Base-by-base conservation (phyloP, 352 stramenopile genomes). In the Pythium dissotocum region DNA sequence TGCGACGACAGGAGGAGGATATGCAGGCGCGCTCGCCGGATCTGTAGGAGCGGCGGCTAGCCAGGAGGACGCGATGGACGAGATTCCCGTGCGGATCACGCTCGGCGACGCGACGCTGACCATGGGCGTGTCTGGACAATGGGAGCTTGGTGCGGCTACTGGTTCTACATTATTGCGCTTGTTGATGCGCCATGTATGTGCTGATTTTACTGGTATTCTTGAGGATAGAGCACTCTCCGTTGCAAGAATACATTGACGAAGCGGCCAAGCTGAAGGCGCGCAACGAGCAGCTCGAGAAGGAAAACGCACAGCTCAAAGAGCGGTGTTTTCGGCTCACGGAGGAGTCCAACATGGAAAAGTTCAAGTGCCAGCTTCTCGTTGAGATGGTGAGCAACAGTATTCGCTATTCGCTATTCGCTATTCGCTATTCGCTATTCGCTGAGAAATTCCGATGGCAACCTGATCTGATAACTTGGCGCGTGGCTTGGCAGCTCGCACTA, bases 291-390 rank as follows among this genome's bases (percentile, higher is more conserved):
- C 68, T 96, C 0, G 80, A 92, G 52, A 70, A 63, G 9, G 88
- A 94, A 62, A 93, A 94, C 62, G 61, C 68, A 0, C 68, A 83
- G 51, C 74, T 96, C 32, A 70, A 71, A 38, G 83, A 92, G 28
- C 82, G 79, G 24, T 89, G 76, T 35, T 36, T 65, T 7, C 85
- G 88, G 16, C 75, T 94, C 63, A 83, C 73, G 2, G 85, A 94
- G 51, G 88, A 94, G 52, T 89, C 78, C 48, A 94, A 94, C 64
- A 92, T 96, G 82, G 85, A 93, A 52, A 93, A 94, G 60, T 96
- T 96, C 66, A 96, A 93, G 67, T 93, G 86, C 60, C 85, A 94
- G 61, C 71, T 96, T 33, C 82, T 96, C 58, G 76, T 96, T 8
- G 88, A 96, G 62, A 96, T 96, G 88, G 86, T 70, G 32, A 6